A percentile compares a stretch with the other conserved stretches of the same genome.
Evolutionary conservation across 139 green algal genomes (phyloP).

Genomic region (Chloropicon primus): DNA sequence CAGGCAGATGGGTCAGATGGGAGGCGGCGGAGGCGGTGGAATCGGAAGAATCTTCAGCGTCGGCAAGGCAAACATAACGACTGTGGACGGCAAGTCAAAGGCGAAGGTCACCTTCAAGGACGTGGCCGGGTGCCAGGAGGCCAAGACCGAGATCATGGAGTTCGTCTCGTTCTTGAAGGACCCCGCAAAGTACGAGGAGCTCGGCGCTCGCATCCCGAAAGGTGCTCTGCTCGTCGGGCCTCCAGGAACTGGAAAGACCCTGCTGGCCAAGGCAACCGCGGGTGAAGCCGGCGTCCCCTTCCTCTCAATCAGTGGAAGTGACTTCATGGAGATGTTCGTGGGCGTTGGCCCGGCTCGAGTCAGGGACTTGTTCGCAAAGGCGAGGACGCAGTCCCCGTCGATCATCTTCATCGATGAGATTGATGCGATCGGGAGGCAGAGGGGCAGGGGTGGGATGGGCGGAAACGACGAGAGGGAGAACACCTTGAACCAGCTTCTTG

Average conservation of each 20-base stretch:
- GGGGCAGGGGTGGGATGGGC: conserved; percentile 54
- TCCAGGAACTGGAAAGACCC: conserved; percentile 86
- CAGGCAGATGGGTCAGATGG: conserved; percentile 41
- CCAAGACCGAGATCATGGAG: conserved; percentile 93
- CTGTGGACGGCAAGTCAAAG: conserved; percentile 82
- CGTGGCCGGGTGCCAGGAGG: conserved; percentile 91
- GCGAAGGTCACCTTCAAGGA: conserved; percentile 80
- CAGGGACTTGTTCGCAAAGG: conserved; percentile 85
- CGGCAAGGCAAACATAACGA: conserved; percentile 54
- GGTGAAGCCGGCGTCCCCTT: conserved; percentile 92
- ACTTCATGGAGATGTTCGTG: conserved; percentile 83
- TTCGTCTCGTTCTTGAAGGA: conserved; percentile 93
- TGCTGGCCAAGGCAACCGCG: conserved; percentile 90
- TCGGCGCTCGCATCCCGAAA: conserved; percentile 78
- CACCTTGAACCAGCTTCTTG: conserved; percentile 95
- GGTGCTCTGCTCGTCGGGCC: conserved; percentile 78
- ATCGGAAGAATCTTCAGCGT: conserved; percentile 78
- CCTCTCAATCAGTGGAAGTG: conserved; percentile 47
- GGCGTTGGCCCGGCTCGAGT: conserved; percentile 82
- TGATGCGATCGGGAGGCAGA: conserved; percentile 59
- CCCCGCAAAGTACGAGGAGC: conserved; percentile 45
- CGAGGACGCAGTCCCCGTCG: conserved; percentile 56
- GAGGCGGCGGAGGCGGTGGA: conserved; percentile 28
- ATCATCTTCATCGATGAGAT: conserved; percentile 99
- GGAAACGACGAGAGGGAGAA: conserved; percentile 97